Base-by-base conservation (phyloP, 2,329 filamentous ascomycete genomes). In the Ilyonectria destructans region DNA sequence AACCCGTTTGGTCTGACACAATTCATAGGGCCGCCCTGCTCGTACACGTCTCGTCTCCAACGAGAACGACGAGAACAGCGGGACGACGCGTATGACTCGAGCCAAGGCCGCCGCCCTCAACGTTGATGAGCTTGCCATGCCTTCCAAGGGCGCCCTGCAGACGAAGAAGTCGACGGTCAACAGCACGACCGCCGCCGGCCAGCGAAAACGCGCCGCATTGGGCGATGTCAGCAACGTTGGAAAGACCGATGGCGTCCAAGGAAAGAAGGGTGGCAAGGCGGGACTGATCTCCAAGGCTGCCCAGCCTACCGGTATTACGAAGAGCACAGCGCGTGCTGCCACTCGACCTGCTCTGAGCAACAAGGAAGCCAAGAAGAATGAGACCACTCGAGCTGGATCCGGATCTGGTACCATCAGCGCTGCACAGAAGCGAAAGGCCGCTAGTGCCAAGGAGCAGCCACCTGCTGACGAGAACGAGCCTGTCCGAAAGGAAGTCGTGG, bases 141-240 rank as follows among this genome's bases (percentile, higher is more conserved):
- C 87, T 35, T 77, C 85, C 61, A 89, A 89, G 79, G 92, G 91
- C 77, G 85, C 90, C 31, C 82, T 94, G 58, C 91, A 93, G 81
- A 86, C 90, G 57, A 95, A 95, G 84, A 94, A 91, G 81, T 83
- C 90, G 17, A 82, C 86, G 31, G 81, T 84, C 56, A 86, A 83
- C 73, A 80, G 81, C 65, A 83, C 85, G 58, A 81, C 86, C 76
- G 82, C 86, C 55, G 86, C 86, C 68, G 79, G 76, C 55, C 81
- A 82, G 65, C 89, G 92, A 78, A 96, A 93, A 85, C 94, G 96
- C 79, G 89, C 92, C 76, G 95, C 94, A 56, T 88, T 99, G 43
- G 95, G 93, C 66, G 96, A 99, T 85, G 93, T 98, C 75, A 98
- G 95, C 89, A 99, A 99, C 84, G 92, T 97, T 71, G 90, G 90